A percentile compares a stretch with the other conserved stretches of the same genome.
Conservation (phyloP, 352 stramenopile species). For the Pythium guiyangense region DNA sequence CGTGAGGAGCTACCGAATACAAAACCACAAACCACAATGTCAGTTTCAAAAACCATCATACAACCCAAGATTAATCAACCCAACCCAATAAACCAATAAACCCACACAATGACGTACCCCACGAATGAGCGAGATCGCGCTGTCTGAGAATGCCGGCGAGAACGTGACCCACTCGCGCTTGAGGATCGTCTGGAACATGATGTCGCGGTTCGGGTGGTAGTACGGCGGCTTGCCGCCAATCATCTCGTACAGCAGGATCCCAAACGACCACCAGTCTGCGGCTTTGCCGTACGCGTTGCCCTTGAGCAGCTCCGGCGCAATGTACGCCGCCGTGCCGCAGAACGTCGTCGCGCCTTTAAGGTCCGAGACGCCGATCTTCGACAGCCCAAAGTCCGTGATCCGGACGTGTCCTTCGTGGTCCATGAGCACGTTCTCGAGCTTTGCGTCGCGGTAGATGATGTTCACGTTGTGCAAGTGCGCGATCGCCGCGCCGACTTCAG, state of each 20-base stretch:
- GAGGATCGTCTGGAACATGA: slow-evolving; percentile 91
- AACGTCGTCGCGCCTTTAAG: slow-evolving; percentile 89
- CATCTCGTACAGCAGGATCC: slow-evolving; percentile 95
- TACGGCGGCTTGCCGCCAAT: slow-evolving; percentile 90
- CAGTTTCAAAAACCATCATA: neutral
- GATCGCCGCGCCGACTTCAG: slow-evolving; percentile 92
- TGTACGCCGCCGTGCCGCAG: slow-evolving; percentile 92
- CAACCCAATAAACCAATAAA: slow-evolving; percentile 1
- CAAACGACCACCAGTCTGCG: slow-evolving; percentile 95
- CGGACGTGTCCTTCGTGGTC: slow-evolving; percentile 92
- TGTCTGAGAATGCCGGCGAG: slow-evolving; percentile 90
- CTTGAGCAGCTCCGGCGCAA: slow-evolving; percentile 89
- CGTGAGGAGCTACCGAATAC: slow-evolving; percentile 85
- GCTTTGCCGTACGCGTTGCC: slow-evolving; percentile 88
- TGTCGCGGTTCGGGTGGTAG: slow-evolving; percentile 89
- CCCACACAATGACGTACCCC: slow-evolving; percentile 60
- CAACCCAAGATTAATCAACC: no score
- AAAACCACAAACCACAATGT: neutral
- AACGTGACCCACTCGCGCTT: slow-evolving; percentile 94
- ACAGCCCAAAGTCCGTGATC: slow-evolving; percentile 94
- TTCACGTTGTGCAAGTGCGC: slow-evolving; percentile 91
- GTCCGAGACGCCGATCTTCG: slow-evolving; percentile 88
- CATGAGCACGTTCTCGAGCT: slow-evolving; percentile 95
- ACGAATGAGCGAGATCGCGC: slow-evolving; percentile 88
- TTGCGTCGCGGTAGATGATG: slow-evolving; percentile 96